These are phyloP conservation scores for Mikania micrantha DNA, from an alignment of 129 eudicot species.

Conservation along the genomic window DNA sequence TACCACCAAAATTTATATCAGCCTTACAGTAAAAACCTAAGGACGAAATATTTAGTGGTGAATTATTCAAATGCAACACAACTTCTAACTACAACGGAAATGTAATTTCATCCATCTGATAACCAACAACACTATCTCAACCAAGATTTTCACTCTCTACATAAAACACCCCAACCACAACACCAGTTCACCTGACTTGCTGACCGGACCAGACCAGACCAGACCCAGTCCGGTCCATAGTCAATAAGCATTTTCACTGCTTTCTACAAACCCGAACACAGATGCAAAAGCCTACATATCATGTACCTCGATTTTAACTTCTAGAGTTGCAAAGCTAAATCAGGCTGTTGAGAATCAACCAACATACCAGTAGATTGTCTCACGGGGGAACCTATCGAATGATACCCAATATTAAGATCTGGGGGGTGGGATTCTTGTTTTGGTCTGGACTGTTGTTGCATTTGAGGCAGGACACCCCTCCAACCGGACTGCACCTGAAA, in stretches of 20 bases:
- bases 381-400: constrained; percentile 75
- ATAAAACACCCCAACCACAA: background rate
- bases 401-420: constrained; percentile 77
- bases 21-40: no score
- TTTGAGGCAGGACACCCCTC: constrained; percentile 49
- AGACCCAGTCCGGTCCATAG: background rate
- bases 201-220: background rate
- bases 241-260: background rate
- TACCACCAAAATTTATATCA: no score
- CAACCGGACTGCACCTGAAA: constrained; percentile 66
- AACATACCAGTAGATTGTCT: constrained; percentile 60
- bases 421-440: constrained; percentile 84
- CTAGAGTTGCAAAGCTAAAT: constrained; percentile 87
- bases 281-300: background rate
- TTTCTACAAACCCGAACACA: constrained; percentile 6
- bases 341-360: constrained; percentile 96
- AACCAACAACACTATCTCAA: constrained; percentile 13
- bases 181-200: background rate
- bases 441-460: constrained; percentile 48
- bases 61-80: background rate
- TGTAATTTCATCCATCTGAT: background rate
- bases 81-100: background rate
- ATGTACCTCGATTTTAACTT: constrained; percentile 4
- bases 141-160: background rate
- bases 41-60: background rate